A percentile compares a stretch with the other conserved stretches of the same genome.
Evolutionary conservation across 148 eudicot genomes (phyloP).

Genomic region (Camellia japonica): DNA sequence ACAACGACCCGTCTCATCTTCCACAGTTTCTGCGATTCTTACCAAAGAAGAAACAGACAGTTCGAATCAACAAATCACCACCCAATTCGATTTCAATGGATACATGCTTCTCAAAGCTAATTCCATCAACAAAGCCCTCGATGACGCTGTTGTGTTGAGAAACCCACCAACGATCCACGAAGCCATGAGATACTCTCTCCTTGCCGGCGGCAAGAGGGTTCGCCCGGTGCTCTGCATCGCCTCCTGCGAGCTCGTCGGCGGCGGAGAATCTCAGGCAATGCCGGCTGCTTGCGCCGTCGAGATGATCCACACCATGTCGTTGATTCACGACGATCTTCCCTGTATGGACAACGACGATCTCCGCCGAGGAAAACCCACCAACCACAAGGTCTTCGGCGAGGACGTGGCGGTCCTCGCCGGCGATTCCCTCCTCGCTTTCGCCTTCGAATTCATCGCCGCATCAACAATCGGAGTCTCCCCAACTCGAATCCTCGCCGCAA

Average conservation of each 20-base stretch:
- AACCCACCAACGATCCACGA: constrained; percentile 35
- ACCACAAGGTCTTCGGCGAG: constrained; percentile 42
- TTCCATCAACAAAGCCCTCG: constrained; percentile 34
- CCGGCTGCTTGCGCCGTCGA: constrained; percentile 49
- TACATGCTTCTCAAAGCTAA: constrained; percentile 33
- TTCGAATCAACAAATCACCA: constrained; percentile 5
- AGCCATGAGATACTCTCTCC: constrained; percentile 36
- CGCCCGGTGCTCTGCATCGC: constrained; percentile 41
- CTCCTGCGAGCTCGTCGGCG: constrained; percentile 44
- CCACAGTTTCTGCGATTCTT: constrained; percentile 18
- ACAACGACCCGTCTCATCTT: background rate
- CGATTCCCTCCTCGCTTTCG: constrained; percentile 30
- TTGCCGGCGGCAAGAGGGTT: constrained; percentile 43
- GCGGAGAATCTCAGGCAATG: constrained; percentile 28
- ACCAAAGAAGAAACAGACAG: constrained; percentile 16
- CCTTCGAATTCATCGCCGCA: constrained; percentile 31
- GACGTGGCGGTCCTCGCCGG: constrained; percentile 49
- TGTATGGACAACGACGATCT: constrained; percentile 52
- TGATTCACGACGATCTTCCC: constrained; percentile 44
- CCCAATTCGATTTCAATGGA: constrained; percentile 30
- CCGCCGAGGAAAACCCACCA: constrained; percentile 41
- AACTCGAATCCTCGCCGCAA: constrained; percentile 11
- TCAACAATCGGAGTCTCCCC: constrained; percentile 17
- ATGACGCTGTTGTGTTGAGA: constrained; percentile 28
- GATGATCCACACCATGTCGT: constrained; percentile 48